Conservation (phyloP, 2,329 filamentous ascomycete species). For the Cladosporium velox region DNA sequence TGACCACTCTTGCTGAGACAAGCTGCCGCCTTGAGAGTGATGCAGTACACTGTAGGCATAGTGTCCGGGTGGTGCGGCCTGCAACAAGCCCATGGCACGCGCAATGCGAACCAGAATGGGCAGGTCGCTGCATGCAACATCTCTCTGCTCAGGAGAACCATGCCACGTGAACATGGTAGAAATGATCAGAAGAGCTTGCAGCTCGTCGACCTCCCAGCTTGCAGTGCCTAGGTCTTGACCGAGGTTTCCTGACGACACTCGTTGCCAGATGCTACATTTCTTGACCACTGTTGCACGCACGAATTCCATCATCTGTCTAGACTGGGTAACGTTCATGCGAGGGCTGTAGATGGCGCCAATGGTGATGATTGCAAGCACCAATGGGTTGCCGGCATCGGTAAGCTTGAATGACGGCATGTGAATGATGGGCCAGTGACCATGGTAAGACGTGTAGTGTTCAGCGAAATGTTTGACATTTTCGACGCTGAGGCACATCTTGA, state of each 20-base stretch:
- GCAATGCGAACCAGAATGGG: slow-evolving; percentile 59
- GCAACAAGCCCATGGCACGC: slow-evolving; percentile 59
- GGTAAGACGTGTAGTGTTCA: slow-evolving; percentile 70
- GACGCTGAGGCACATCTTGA: slow-evolving; percentile 60
- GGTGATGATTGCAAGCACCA: slow-evolving; percentile 70
- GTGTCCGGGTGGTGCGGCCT: slow-evolving; percentile 52
- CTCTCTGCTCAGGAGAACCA: slow-evolving; percentile 65
- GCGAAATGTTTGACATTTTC: slow-evolving; percentile 72
- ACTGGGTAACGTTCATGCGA: slow-evolving; percentile 59
- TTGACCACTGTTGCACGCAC: slow-evolving; percentile 61
- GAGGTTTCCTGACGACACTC: slow-evolving; percentile 41
- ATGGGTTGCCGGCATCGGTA: slow-evolving; percentile 64
- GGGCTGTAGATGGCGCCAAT: slow-evolving; percentile 75
- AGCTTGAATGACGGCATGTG: slow-evolving; percentile 72
- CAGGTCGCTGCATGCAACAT: slow-evolving; percentile 62
- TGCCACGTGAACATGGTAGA: slow-evolving; percentile 69
- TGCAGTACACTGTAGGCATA: slow-evolving; percentile 62
- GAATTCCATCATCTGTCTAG: slow-evolving; percentile 68
- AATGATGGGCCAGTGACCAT: slow-evolving; percentile 71
- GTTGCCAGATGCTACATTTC: slow-evolving; percentile 55
- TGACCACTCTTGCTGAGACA: slow-evolving; percentile 50
- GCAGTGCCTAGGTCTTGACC: slow-evolving; percentile 41
- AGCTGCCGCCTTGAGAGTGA: slow-evolving; percentile 52
- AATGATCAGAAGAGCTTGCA: slow-evolving; percentile 67
- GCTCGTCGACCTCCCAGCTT: slow-evolving; percentile 59